A percentile compares a stretch with the other conserved stretches of the same genome.
Evolutionary conservation across 169 alveolate species (phyloP).

Genomic region (Amoebophrya sp.): DNA sequence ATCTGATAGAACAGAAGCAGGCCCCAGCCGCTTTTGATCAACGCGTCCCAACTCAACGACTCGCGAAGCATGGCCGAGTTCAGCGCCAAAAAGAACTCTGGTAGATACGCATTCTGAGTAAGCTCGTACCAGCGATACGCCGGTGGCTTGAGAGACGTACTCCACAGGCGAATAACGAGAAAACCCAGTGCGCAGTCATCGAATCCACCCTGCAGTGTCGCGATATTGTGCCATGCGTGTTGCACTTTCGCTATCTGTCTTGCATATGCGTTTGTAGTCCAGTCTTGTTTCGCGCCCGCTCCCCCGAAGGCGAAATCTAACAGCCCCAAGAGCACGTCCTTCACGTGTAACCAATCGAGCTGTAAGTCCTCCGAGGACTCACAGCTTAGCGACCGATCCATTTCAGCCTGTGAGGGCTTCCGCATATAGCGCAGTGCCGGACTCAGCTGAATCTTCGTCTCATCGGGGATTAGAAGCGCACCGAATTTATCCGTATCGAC

Average conservation of each 20-base stretch:
- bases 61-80: background rate
- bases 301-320: background rate
- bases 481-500: slow-evolving; percentile 5
- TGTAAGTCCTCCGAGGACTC: background rate
- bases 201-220: slow-evolving; percentile 4
- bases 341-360: background rate
- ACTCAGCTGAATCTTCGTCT: background rate
- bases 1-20: background rate
- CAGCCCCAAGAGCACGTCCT: slow-evolving; percentile 1
- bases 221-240: background rate
- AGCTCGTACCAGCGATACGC: background rate
- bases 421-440: background rate
- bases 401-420: background rate
- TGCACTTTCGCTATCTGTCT: background rate
- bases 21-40: background rate
- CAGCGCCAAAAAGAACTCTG: background rate
- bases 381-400: background rate
- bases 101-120: background rate
- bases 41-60: background rate
- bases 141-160: background rate
- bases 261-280: background rate
- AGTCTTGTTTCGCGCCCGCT: background rate
- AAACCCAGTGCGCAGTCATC: slow-evolving; percentile 19
- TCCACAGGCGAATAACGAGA: background rate
- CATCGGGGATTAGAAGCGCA: background rate